phyloP scores from a whole-genome alignment of 192 early-diverging fungal species.

The Backusella morwellensis region DNA sequence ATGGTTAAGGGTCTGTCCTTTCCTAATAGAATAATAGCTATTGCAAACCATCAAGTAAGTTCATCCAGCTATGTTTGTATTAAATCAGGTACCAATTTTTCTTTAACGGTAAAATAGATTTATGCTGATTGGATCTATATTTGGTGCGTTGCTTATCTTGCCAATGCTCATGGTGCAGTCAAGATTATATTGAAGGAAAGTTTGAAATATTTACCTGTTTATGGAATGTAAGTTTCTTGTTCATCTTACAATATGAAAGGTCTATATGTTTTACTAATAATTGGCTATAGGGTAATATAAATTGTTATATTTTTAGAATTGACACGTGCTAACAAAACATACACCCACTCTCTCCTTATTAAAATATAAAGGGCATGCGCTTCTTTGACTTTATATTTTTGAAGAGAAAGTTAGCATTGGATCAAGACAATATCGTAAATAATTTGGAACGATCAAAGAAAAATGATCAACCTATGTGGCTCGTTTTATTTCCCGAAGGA shows the following conservation, averaged over 20 bases:
- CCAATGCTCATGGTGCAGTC: conserved; percentile 72
- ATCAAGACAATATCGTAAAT: conserved; percentile 55
- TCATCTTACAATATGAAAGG: neutral
- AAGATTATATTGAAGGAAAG: conserved; percentile 91
- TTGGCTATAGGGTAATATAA: conserved; percentile 4
- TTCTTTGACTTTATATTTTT: conserved; percentile 95
- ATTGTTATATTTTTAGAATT: neutral
- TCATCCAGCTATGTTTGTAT: neutral
- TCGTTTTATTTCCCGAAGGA: conserved; percentile 96
- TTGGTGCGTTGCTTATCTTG: conserved; percentile 62
- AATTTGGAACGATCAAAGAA: conserved; percentile 57
- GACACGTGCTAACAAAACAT: neutral
- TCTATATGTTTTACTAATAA: neutral
- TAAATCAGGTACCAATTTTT: neutral
- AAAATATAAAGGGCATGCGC: conserved; percentile 65
- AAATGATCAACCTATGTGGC: conserved; percentile 75
- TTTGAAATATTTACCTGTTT: conserved; percentile 83
- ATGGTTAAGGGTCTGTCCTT: conserved; percentile 35
- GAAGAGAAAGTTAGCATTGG: conserved; percentile 75
- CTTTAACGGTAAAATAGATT: conserved; percentile 34
- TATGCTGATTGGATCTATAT: conserved; percentile 74
- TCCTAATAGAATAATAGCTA: conserved; percentile 46
- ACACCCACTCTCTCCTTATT: neutral
- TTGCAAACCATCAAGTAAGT: conserved; percentile 59
- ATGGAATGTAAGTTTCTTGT: conserved; percentile 63